Base-by-base conservation (phyloP, 192 early-diverging fungal species). In the Piromyces sp. region DNA sequence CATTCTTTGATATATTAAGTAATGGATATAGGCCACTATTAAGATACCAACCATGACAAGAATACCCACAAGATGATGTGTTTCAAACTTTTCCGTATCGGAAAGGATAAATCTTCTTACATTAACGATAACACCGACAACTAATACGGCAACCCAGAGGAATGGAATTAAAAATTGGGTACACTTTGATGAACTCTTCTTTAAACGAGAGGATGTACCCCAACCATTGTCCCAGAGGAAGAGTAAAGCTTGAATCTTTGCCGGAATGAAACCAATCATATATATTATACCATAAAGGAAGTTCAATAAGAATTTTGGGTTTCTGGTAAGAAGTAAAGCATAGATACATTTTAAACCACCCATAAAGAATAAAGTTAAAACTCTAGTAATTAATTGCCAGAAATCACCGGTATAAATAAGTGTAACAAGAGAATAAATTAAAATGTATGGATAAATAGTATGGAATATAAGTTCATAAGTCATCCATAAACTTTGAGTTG, bases 391-490 rank as follows among this genome's bases (percentile, higher is more conserved):
- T 29, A 89, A 85, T n/a, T 87, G 86, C 42, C 81, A 80, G 0
- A 83, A 83, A 12, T 83, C 30, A 16, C 85, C 80, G 13, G 40
- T 30, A 40, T 79, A 86, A 5, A 88, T 22, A 12, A 88, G 84
- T 19, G 83, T 81, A 30, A 88, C 81, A 30, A 89, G 83, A 22
- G 86, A 89, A 79, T 87, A 91, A 78, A 89, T 80, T 80, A 91
- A 85, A 79, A 92, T 86, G 85, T 91, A 90, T n/a, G 91, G 91
- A 80, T 91, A 92, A n/a, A 92, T 80, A 11, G 87, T 81, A 82
- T 92, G 91, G 80, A 90, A 92, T 17, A 90, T 85, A 38, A 92
- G 30, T 14, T 89, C 88, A 79, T 88, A 88, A 6, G 88, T 88
- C 88, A 92, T 89, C 90, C 90, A 92, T 28, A 87, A 88, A 29